Evolutionary conservation across 768 basidiomycete species (phyloP), one percentile per base, ranked within the genome.

Genomic region (Lactarius evosmus): DNA sequence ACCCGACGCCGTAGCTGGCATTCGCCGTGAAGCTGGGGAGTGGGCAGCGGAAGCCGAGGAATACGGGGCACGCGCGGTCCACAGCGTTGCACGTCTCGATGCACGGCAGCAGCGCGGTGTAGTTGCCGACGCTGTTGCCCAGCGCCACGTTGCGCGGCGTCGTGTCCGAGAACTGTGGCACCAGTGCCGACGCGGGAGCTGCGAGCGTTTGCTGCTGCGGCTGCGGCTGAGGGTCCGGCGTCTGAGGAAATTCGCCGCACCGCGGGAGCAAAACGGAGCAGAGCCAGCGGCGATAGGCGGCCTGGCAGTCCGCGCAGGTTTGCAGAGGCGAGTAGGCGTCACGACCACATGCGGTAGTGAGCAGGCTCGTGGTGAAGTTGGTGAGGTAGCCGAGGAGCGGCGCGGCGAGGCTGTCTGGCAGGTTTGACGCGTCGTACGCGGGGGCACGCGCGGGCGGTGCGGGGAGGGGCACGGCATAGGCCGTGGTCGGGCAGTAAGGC

Each of bases 271-370:
- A 84, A 17, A 87, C 75, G 25, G 83, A 72, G 74, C 93, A 95
- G 36, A 90, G 80, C 91, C 91, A 95, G 36, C 76, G 78, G 36
- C 88, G 82, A 72, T 95, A 95, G 27, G 83, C 84, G 25, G 74
- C 73, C 66, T 87, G 83, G 69, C 93, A 95, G 72, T 90, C 87
- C 16, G 82, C 79, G 70, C 93, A 95, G 4, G 84, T 83, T 30
- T 89, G 83, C 25, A 93, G 74, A 0, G 89, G 88, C 7, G 90
- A 93, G 75, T 93, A 95, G 60, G 78, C 70, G 70, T 93, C 91
- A 32, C 89, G 82, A 19, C 90, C 89, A 71, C 93, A 95, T 1
- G 91, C 83, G 65, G 86, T 84, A 3, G 88, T 89, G 34, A 82
- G 80, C 9, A 95, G 83, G 22, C 84, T 81, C 1, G 80, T 79